These are phyloP conservation scores for Thalassiosira hispida DNA, from an alignment of 352 stramenopile genomes.

Conservation along the genomic window DNA sequence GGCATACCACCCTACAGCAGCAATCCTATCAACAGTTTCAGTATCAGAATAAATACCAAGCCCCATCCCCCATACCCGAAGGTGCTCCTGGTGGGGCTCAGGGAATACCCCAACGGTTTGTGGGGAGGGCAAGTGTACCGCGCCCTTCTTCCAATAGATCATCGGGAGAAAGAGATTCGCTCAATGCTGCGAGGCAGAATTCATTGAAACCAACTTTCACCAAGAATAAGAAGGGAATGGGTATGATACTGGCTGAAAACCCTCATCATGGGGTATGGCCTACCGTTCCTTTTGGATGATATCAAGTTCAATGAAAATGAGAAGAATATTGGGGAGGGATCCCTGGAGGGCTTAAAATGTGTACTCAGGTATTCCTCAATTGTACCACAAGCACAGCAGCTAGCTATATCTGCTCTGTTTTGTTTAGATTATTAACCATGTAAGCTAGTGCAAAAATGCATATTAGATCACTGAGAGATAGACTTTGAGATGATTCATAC, in stretches of 20 bases:
- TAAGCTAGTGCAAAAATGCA: too few relatives aligned
- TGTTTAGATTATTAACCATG: neutral
- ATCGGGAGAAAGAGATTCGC: neutral
- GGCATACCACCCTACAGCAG: slow-evolving; percentile 13
- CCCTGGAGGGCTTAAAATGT: neutral
- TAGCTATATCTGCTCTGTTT: neutral
- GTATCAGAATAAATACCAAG: slow-evolving; percentile 18
- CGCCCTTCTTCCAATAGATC: slow-evolving; percentile 22
- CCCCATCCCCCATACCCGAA: slow-evolving; percentile 36
- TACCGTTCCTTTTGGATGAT: slow-evolving; percentile 45
- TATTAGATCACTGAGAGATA: too few relatives aligned
- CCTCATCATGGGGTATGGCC: slow-evolving; percentile 44
- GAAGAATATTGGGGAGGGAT: neutral
- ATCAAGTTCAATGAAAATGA: too few relatives aligned
- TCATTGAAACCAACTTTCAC: slow-evolving; percentile 45
- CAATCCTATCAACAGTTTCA: slow-evolving; percentile 38
- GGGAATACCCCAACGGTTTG: slow-evolving; percentile 11
- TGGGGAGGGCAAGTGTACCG: slow-evolving; percentile 24
- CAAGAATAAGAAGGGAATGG: slow-evolving; percentile 48
- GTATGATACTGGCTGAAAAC: slow-evolving; percentile 53
- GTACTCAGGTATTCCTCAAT: neutral
- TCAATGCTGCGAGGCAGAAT: slow-evolving; percentile 7
- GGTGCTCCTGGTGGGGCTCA: neutral
- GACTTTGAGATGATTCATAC: too few relatives aligned
- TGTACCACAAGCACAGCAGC: neutral